phyloP scores from a whole-genome alignment of 805 yeast genomes.

The Yamadazyma paraphyllophila region DNA sequence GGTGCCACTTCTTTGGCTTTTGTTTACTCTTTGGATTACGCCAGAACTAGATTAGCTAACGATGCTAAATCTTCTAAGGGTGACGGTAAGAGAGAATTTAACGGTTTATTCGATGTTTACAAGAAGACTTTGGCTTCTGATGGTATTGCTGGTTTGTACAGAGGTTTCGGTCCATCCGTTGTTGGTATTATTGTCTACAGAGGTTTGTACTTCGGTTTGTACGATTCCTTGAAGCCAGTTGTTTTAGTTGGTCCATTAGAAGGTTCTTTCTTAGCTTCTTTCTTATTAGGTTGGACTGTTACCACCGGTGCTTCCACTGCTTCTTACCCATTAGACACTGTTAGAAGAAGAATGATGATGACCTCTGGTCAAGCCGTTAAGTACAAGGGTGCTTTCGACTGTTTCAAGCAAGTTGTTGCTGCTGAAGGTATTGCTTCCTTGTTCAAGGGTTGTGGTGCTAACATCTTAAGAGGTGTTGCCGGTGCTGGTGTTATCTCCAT shows the following conservation, averaged over 20 bases:
- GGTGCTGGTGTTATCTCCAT: conserved; percentile 99
- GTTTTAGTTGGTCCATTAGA: conserved; percentile 91
- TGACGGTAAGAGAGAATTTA: conserved; percentile 85
- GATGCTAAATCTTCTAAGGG: conserved; percentile 91
- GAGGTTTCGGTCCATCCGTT: conserved; percentile 99
- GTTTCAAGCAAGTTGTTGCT: conserved; percentile 87
- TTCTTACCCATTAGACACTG: conserved; percentile 98
- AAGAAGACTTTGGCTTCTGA: conserved; percentile 92
- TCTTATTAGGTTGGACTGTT: conserved; percentile 96
- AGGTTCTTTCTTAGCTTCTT: conserved; percentile 92
- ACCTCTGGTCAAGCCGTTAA: conserved; percentile 98
- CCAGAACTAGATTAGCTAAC: conserved; percentile 98
- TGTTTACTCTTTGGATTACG: conserved; percentile 96
- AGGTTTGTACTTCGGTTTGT: conserved; percentile 98
- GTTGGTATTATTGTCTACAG: conserved; percentile 97
- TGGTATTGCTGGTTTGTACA: conserved; percentile 97
- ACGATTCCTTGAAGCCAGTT: conserved; percentile 95
- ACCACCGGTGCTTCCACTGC: conserved; percentile 99
- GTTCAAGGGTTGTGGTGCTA: conserved; percentile 99
- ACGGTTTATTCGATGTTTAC: conserved; percentile 95
- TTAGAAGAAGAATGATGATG: conserved; percentile 99
- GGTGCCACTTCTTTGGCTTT: conserved; percentile 94
- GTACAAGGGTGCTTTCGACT: conserved; percentile 93
- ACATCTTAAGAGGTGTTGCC: conserved; percentile 99
- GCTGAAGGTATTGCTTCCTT: conserved; percentile 91